These are phyloP conservation scores for Hymenoscyphus scutula DNA, from an alignment of 2,329 filamentous ascomycete species.

Conservation along the genomic window DNA sequence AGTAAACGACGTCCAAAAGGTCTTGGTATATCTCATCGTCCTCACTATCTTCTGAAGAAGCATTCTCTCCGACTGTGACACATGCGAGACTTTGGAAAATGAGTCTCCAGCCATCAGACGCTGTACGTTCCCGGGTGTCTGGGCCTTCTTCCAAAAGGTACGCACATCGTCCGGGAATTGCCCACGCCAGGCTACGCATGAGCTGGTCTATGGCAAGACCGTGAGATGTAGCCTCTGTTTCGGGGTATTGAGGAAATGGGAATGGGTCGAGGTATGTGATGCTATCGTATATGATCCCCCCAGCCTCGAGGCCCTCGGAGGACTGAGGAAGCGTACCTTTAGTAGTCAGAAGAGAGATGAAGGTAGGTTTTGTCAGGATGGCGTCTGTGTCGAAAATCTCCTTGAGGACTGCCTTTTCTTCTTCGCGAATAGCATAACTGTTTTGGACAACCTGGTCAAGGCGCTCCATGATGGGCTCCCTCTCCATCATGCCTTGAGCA, in stretches of 20 bases:
- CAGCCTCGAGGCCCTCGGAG: background rate
- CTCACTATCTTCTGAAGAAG: background rate
- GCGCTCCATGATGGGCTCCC: background rate
- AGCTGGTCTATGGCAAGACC: background rate
- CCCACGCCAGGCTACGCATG: constrained; percentile 1
- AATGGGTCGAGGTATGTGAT: background rate
- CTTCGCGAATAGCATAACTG: background rate
- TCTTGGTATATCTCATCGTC: constrained; percentile 3
- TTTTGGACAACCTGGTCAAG: background rate
- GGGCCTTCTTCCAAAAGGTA: background rate
- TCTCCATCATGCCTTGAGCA: background rate
- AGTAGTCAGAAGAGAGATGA: background rate
- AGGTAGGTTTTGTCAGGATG: background rate
- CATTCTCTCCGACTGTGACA: background rate
- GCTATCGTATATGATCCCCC: constrained; percentile 4
- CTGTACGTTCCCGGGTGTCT: background rate
- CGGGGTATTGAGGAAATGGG: background rate
- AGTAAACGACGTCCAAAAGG: constrained; percentile 6
- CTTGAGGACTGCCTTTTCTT: background rate
- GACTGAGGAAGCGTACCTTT: background rate
- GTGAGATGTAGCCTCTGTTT: background rate
- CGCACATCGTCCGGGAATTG: background rate
- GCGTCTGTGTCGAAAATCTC: background rate
- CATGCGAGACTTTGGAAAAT: constrained; percentile 3
- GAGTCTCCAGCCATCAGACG: background rate